A percentile compares a stretch with the other conserved stretches of the same genome.
phyloP scores from a whole-genome alignment of 495 filamentous ascomycete species.

The Parmelia sp. region DNA sequence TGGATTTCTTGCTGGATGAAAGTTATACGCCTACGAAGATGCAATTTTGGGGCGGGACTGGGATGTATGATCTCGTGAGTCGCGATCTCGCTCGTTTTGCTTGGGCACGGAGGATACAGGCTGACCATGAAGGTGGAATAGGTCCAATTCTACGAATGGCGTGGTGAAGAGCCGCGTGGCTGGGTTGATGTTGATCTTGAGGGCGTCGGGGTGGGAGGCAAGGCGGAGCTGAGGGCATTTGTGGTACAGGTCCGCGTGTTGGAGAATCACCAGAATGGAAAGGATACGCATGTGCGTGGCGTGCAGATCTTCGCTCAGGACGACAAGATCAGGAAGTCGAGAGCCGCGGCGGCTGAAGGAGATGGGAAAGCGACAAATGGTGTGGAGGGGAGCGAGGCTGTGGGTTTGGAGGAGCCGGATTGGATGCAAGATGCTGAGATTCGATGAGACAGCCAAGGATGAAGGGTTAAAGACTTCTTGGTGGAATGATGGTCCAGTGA shows the following conservation, averaged over 20 bases:
- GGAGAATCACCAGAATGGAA: slow-evolving; percentile 98
- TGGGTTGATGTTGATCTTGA: slow-evolving; percentile 82
- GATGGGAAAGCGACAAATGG: not conserved
- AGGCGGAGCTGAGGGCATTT: slow-evolving; percentile 66
- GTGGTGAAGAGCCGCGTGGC: slow-evolving; percentile 68
- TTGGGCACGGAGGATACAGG: not conserved
- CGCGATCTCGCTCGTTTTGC: not conserved
- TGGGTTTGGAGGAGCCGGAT: slow-evolving; percentile 26
- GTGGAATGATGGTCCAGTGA: not conserved
- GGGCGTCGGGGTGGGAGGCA: slow-evolving; percentile 52
- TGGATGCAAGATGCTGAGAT: slow-evolving; percentile 58
- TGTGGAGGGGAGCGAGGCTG: slow-evolving; percentile 11
- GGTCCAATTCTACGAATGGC: slow-evolving; percentile 69
- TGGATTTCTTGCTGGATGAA: slow-evolving; percentile 89
- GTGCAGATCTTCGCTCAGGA: slow-evolving; percentile 86
- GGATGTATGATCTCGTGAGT: slow-evolving; percentile 66
- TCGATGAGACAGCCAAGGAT: slow-evolving; percentile 30
- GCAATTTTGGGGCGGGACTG: slow-evolving; percentile 75
- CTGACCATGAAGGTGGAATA: not conserved
- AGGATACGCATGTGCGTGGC: slow-evolving; percentile 93
- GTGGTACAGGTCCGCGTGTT: slow-evolving; percentile 79
- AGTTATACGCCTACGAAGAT: slow-evolving; percentile 96
- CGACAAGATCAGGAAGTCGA: slow-evolving; percentile 27
- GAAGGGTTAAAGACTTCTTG: not conserved
- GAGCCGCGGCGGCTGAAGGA: slow-evolving; percentile 12